Conservation (phyloP, 352 stramenopile species). For the Salisapilia sapeloensis region DNA sequence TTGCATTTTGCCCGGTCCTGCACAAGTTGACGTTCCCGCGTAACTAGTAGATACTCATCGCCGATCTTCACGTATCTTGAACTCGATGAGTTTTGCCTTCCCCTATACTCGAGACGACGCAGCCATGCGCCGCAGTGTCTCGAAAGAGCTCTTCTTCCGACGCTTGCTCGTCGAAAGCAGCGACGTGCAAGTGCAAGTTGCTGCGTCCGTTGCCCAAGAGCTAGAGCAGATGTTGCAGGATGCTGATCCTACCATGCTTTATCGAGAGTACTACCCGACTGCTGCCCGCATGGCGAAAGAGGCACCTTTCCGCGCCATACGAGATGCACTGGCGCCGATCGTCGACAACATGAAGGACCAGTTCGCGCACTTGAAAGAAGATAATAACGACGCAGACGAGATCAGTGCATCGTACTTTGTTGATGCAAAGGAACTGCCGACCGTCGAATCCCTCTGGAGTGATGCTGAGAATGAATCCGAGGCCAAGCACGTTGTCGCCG, state of each 20-base stretch:
- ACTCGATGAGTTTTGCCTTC: no score
- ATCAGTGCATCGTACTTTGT: conserved; percentile 59
- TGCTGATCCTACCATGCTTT: conserved; percentile 10
- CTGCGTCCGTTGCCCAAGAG: conserved; percentile 26
- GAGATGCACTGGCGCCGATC: conserved; percentile 28
- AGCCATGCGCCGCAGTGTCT: conserved; percentile 32
- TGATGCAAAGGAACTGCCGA: conserved; percentile 11
- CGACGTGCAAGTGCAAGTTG: conserved; percentile 41
- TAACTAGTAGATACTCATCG: no score
- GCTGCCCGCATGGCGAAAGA: conserved; percentile 42
- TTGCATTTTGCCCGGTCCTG: no score
- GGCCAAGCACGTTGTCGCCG: conserved; percentile 24
- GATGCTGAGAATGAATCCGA: conserved; percentile 40
- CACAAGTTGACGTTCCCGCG: no score
- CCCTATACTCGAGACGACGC: no score
- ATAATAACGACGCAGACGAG: no score
- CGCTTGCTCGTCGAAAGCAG: conserved; percentile 48
- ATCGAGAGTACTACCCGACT: conserved; percentile 57
- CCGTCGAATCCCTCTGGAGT: conserved; percentile 11
- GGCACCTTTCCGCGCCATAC: conserved; percentile 46
- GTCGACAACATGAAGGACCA: conserved; percentile 20
- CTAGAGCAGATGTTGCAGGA: conserved; percentile 32
- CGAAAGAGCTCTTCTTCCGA: conserved; percentile 69
- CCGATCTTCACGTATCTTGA: no score
- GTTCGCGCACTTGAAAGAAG: no score